Conservation (phyloP, 2,329 filamentous ascomycete genomes). For the Rhynchosporium graminicola region DNA sequence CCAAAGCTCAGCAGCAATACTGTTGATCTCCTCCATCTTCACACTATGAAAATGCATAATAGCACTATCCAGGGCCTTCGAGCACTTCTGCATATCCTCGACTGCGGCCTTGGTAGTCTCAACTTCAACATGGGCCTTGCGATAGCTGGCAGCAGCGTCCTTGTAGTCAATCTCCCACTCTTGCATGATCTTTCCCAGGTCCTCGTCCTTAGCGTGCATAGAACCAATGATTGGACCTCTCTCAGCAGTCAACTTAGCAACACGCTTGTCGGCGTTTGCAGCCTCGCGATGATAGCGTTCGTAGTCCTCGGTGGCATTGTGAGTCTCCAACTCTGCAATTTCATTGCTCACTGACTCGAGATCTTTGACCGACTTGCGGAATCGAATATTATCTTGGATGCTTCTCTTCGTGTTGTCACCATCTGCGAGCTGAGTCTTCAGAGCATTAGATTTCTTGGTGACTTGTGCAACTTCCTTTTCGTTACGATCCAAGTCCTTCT, state of each 20-base stretch:
- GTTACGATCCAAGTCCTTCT: slow-evolving; percentile 63
- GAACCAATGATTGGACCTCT: slow-evolving; percentile 73
- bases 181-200: slow-evolving; percentile 68
- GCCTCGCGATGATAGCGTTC: slow-evolving; percentile 73
- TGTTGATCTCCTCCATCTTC: slow-evolving; percentile 99
- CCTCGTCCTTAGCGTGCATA: slow-evolving; percentile 82
- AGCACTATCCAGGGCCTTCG: slow-evolving; percentile 84
- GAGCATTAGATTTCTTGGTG: slow-evolving; percentile 70
- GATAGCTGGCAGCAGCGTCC: slow-evolving; percentile 76
- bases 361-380: slow-evolving; percentile 71
- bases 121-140: slow-evolving; percentile 84
- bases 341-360: slow-evolving; percentile 68
- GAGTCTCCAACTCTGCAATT: slow-evolving; percentile 72
- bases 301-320: slow-evolving; percentile 41
- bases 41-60: slow-evolving; percentile 96
- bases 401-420: slow-evolving; percentile 82
- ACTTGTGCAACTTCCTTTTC: slow-evolving; percentile 69
- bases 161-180: slow-evolving; percentile 89
- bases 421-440: slow-evolving; percentile 75
- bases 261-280: slow-evolving; percentile 63
- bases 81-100: slow-evolving; percentile 83
- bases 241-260: slow-evolving; percentile 70
- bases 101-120: slow-evolving; percentile 91
- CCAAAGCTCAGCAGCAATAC: slow-evolving; percentile 95
- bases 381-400: slow-evolving; percentile 85